Evolutionary conservation across 805 yeast genomes (phyloP), one percentile per base, ranked within the genome.

Genomic region (Suhomyces faveliae): DNA sequence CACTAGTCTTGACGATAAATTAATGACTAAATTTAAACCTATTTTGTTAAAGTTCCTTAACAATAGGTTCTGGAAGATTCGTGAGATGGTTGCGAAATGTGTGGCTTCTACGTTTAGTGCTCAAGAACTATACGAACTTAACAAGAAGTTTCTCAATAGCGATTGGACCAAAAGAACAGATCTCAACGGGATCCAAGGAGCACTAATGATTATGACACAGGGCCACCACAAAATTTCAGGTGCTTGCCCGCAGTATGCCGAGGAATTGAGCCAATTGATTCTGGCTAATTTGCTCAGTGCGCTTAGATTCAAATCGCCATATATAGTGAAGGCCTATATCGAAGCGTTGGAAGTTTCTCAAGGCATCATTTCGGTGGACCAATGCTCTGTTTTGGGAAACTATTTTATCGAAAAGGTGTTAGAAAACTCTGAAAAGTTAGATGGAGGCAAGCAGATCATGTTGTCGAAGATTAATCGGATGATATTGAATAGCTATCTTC

Each of bases 81-180:
- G 99, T 52, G 97, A 91, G 59, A 79, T 88, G 80, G 87, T 96
- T 0, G 88, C 96, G 0, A 75, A 83, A 58, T 79, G 89, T 4
- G 57, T 88, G 1, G 79, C 85, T 0, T 67, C 84, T 0, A 63
- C 85, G 42, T 61, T 79, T 11, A 46, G 45, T 13, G 45, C 48
- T 6, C 37, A 46, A 2, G 50, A 54, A 3, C 23, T 54, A 21
- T 13, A 45, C 2, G 35, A 40, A 2, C 51, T 67, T 7, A 54
- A 58, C 1, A 69, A 65, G 1, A 60, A 67, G 7, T 56, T 66
- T 2, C 56, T 1, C 12, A 19, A 53, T 54, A n/a, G 19, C 29
- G 11, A 25, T 13, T 19, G 23, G 24, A 20, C 23, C n/a, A 22
- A 10, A 15, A n/a, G 11, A 17, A 49, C 50, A 24, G 48, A 55